phyloP scores from a whole-genome alignment of 495 filamentous ascomycete genomes.

The Aspergillus mulundensis region DNA sequence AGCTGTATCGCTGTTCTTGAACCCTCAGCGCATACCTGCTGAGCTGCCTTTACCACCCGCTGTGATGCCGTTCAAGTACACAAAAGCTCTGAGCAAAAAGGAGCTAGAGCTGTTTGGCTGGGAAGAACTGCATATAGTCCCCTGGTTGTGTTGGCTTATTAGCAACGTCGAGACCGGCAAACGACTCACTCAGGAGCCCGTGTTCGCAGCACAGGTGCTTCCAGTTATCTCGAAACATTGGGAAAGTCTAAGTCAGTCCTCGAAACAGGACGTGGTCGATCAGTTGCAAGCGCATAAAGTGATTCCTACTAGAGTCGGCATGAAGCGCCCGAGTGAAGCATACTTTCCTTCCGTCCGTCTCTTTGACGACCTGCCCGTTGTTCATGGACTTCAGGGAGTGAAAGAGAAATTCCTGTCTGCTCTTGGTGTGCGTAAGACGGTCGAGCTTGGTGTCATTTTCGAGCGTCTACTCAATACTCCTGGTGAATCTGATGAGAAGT shows the following conservation, averaged over 20 bases:
- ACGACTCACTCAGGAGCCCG: constrained; percentile 58
- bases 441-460: constrained; percentile 92
- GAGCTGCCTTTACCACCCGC: constrained; percentile 79
- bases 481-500: constrained; percentile 38
- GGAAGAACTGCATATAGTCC: constrained; percentile 72
- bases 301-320: constrained; percentile 87
- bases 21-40: constrained; percentile 67
- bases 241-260: constrained; percentile 64
- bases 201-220: constrained; percentile 76
- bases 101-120: constrained; percentile 79
- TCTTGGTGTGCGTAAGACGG: constrained; percentile 75
- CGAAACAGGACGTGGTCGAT: constrained; percentile 60
- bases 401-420: constrained; percentile 85
- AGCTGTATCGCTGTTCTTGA: constrained; percentile 70
- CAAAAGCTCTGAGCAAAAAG: constrained; percentile 52
- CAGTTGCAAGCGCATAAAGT: constrained; percentile 64
- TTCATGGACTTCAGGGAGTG: constrained; percentile 66
- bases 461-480: constrained; percentile 65
- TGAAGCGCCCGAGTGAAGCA: constrained; percentile 80
- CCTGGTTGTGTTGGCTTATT: constrained; percentile 78
- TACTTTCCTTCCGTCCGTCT: constrained; percentile 92
- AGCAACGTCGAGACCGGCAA: constrained; percentile 56
- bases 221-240: constrained; percentile 80
- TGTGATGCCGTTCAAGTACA: constrained; percentile 78
- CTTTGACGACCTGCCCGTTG: constrained; percentile 86